A percentile compares a stretch with the other conserved stretches of the same genome.
These are phyloP conservation scores for Hypoxylon trugodes DNA, from an alignment of 495 filamentous ascomycete species.

Conservation along the genomic window DNA sequence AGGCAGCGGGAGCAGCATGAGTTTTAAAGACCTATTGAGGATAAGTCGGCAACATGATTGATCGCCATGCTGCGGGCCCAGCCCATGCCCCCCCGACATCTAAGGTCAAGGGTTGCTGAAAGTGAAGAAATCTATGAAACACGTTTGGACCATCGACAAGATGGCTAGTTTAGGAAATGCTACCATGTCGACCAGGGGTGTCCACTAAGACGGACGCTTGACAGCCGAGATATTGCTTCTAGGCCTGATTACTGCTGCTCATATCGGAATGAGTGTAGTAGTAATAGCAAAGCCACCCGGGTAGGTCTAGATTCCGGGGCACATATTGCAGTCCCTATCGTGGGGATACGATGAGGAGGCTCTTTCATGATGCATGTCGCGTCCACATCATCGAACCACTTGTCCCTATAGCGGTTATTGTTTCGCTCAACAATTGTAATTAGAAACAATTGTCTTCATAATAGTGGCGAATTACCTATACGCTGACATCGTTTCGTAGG, in stretches of 20 bases:
- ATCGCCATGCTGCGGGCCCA: slow-evolving; percentile 37
- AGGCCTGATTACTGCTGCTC: slow-evolving; percentile 2
- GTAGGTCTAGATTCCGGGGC: neutral
- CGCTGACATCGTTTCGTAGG: neutral
- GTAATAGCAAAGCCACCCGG: slow-evolving; percentile 31
- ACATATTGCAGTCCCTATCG: neutral
- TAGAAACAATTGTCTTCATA: too few species aligned
- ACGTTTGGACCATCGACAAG: slow-evolving; percentile 47
- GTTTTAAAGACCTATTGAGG: slow-evolving; percentile 42
- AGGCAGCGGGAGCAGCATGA: slow-evolving; percentile 41
- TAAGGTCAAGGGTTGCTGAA: slow-evolving; percentile 26
- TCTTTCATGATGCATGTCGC: slow-evolving; percentile 6
- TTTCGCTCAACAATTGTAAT: too few species aligned
- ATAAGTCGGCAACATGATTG: slow-evolving; percentile 40
- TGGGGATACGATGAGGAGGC: slow-evolving; percentile 20
- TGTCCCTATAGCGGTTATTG: too few species aligned
- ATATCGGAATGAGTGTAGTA: slow-evolving; percentile 26
- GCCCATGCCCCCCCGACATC: slow-evolving; percentile 34
- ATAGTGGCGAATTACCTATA: too few species aligned
- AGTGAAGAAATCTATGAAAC: slow-evolving; percentile 47
- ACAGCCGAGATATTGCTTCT: slow-evolving; percentile 27
- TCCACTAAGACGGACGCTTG: slow-evolving; percentile 25
- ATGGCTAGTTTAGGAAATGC: slow-evolving; percentile 28
- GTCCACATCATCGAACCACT: neutral
- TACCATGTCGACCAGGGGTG: slow-evolving; percentile 26